Evolutionary conservation across 1,139 yeast species (phyloP), one percentile per base, ranked within the genome.

Genomic region (Pichia sp.): DNA sequence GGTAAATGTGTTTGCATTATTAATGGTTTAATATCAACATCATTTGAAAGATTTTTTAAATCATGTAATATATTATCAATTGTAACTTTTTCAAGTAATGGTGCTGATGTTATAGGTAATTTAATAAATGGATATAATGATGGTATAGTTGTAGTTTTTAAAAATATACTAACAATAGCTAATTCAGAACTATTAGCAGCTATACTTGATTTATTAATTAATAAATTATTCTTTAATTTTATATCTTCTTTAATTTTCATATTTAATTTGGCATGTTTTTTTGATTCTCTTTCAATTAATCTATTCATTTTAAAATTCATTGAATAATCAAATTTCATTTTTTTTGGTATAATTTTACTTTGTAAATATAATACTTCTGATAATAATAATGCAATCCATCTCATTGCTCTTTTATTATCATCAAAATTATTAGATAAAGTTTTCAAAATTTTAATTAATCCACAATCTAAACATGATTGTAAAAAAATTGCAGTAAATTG

Each of bases 1-100:
- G 87, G 61, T 2, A 91, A 88, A 49, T 73, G 78, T 0, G 95
- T 78, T 38, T 80, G 80, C 31, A 67, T 64, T 7, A 91, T 68
- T 65, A 85, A 67, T 42, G 72, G 70, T 51, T 83, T 80, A 53
- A 89, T 77, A 37, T 80, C 81, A 0, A 67, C 51, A 44, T 88
- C 96, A 14, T 22, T 11, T 8, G 35, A 27, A 5, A 38, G 9
- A 10, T 32, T 35, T 24, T 35, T 37, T 22, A 46, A 37, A n/a
- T 31, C 20, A 6, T 21, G 20, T 5, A 39, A 5, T 2, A 46
- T 21, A 10, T 26, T 31, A 5, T 27, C 19, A n/a, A 31, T 7
- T 2, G 33, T 31, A 8, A 40, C 22, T 19, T 33, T 25, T 5
- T 40, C 42, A 27, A 34, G 26, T 10, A 40, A 14, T 31, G 41